A percentile compares a stretch with the other conserved stretches of the same genome.
These are phyloP conservation scores for Austroboletus festivus DNA, from an alignment of 768 basidiomycete species.

Conservation along the genomic window DNA sequence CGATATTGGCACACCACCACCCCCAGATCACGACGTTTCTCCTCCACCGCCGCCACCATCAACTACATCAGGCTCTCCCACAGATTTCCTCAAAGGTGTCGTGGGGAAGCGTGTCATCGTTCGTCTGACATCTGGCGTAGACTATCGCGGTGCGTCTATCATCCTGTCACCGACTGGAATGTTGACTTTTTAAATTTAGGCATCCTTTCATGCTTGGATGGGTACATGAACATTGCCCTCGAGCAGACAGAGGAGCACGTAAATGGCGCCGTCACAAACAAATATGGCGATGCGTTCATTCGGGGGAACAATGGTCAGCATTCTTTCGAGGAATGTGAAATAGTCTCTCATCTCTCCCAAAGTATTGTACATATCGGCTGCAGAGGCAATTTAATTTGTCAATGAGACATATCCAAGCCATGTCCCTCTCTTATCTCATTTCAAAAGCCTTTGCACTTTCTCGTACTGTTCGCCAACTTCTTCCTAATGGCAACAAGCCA, in stretches of 20 bases:
- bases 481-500: not conserved
- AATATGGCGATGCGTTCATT: slow-evolving; percentile 94
- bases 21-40: slow-evolving; percentile 38
- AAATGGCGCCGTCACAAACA: slow-evolving; percentile 80
- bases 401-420: not conserved
- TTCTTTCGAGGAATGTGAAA: not conserved
- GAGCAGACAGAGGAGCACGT: slow-evolving; percentile 98
- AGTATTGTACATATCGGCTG: slow-evolving; percentile 82
- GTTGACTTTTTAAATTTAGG: slow-evolving; percentile 44
- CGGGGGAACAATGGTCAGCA: slow-evolving; percentile 84
- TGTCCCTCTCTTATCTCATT: not conserved
- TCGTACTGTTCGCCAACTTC: not conserved
- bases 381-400: slow-evolving; percentile 47
- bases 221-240: slow-evolving; percentile 98
- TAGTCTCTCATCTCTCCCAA: not conserved
- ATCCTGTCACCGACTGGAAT: not conserved
- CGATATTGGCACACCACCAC: slow-evolving; percentile 32
- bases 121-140: slow-evolving; percentile 85
- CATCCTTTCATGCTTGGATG: slow-evolving; percentile 90
- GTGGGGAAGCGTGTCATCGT: slow-evolving; percentile 97
- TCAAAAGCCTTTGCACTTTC: not conserved
- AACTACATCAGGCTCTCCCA: slow-evolving; percentile 71
- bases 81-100: slow-evolving; percentile 91
- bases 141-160: slow-evolving; percentile 72
- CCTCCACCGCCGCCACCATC: slow-evolving; percentile 51